These are phyloP conservation scores for Nemania sp. DNA, from an alignment of 2,329 filamentous ascomycete species.

Conservation along the genomic window DNA sequence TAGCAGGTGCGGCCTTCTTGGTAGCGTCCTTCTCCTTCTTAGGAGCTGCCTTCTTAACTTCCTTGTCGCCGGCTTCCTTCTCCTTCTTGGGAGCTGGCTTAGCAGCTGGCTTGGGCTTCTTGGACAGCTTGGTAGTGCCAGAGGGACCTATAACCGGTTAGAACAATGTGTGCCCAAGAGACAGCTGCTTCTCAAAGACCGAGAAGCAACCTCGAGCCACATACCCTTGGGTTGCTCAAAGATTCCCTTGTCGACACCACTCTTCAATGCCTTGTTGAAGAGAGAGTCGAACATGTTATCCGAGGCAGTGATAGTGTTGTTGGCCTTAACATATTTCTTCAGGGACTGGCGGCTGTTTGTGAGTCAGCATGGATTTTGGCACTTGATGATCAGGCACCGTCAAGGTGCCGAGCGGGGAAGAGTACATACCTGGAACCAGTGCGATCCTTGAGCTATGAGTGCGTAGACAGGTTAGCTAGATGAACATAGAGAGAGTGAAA, in stretches of 20 bases:
- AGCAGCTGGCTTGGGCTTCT: constrained; percentile 64
- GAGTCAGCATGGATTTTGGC: constrained; percentile 39
- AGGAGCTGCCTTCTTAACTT: constrained; percentile 38
- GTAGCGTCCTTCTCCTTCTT: constrained; percentile 36
- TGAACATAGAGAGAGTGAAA: not conserved
- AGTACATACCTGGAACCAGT: constrained; percentile 58
- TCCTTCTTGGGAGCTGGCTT: constrained; percentile 35
- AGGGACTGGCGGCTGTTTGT: constrained; percentile 57
- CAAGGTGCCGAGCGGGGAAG: not conserved
- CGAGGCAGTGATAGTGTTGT: constrained; percentile 42
- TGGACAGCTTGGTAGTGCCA: constrained; percentile 88
- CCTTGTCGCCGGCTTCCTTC: constrained; percentile 18
- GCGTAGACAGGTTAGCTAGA: constrained; percentile 19
- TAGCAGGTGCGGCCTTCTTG: constrained; percentile 38
- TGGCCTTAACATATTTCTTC: constrained; percentile 59
- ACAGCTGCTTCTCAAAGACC: not conserved
- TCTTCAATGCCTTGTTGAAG: constrained; percentile 72
- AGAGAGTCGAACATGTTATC: constrained; percentile 65
- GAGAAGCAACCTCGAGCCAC: constrained; percentile 3
- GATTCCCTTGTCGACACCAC: constrained; percentile 82
- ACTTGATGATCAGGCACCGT: not conserved
- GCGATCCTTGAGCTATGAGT: constrained; percentile 62
- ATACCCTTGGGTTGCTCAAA: constrained; percentile 91
- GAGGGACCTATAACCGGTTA: constrained; percentile 67
- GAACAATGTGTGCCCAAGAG: constrained; percentile 1